Percentiles rank a stretch among this genome's conserved stretches.
Conservation (phyloP, 2,329 filamentous ascomycete genomes). For the Cryphonectria japonica region DNA sequence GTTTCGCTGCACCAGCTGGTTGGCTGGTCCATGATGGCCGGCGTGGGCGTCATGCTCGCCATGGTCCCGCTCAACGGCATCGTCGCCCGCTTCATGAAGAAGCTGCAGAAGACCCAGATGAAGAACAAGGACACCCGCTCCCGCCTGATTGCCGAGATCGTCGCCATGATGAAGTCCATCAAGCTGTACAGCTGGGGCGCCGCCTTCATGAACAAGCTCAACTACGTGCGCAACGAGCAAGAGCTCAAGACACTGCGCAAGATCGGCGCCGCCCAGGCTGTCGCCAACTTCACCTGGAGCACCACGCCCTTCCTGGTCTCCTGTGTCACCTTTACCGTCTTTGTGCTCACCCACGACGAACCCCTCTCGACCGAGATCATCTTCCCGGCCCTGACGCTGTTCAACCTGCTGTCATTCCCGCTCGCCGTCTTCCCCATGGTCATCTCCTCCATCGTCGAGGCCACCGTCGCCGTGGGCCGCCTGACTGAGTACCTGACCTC, state of each 20-base stretch:
- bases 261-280: slow-evolving; percentile 90
- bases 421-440: slow-evolving; percentile 96
- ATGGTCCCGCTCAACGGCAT: slow-evolving; percentile 97
- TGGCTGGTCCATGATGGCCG: slow-evolving; percentile 92
- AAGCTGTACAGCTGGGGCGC: slow-evolving; percentile 98
- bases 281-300: slow-evolving; percentile 98
- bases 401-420: slow-evolving; percentile 95
- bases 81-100: slow-evolving; percentile 92
- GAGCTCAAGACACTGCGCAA: slow-evolving; percentile 95
- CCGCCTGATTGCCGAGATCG: slow-evolving; percentile 91
- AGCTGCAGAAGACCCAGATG: slow-evolving; percentile 94
- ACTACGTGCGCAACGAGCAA: slow-evolving; percentile 92
- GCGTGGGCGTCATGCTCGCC: slow-evolving; percentile 90
- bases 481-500: slow-evolving; percentile 83
- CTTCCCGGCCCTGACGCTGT: slow-evolving; percentile 90
- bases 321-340: slow-evolving; percentile 93
- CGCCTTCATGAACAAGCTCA: slow-evolving; percentile 97
- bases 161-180: slow-evolving; percentile 99
- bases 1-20: slow-evolving; percentile 93
- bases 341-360: slow-evolving; percentile 79
- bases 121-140: slow-evolving; percentile 97
- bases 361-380: slow-evolving; percentile 93
- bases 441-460: slow-evolving; percentile 94
- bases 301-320: slow-evolving; percentile 97
- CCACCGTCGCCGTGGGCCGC: slow-evolving; percentile 86